Conservation (phyloP, 2,329 filamentous ascomycete genomes). For the Drechslerella dactyloides region DNA sequence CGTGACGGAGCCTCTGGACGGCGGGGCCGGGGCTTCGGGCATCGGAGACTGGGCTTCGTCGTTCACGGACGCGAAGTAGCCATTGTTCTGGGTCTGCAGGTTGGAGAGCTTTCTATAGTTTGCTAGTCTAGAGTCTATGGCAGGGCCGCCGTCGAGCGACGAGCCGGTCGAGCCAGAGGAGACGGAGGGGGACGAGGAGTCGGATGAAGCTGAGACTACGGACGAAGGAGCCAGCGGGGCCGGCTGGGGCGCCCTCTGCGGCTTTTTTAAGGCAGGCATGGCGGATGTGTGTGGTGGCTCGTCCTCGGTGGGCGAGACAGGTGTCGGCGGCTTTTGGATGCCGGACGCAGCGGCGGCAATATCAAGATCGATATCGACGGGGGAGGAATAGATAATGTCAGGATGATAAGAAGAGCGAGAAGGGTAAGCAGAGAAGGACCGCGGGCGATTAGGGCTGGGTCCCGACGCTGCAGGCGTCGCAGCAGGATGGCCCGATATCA, state of each 20-base stretch:
- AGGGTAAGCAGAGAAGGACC: slow-evolving; percentile 42
- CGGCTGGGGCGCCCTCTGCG: slow-evolving; percentile 39
- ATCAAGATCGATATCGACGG: background rate
- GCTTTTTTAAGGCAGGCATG: slow-evolving; percentile 49
- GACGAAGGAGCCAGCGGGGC: slow-evolving; percentile 46
- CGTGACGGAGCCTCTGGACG: slow-evolving; percentile 41
- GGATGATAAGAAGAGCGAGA: slow-evolving; percentile 7
- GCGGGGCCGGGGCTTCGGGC: slow-evolving; percentile 47
- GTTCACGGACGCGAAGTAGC: slow-evolving; percentile 47
- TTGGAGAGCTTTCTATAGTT: slow-evolving; percentile 45
- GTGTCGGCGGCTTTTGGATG: slow-evolving; percentile 40
- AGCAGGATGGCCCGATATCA: slow-evolving; percentile 13
- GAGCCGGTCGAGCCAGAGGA: slow-evolving; percentile 44
- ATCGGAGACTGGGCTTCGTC: slow-evolving; percentile 48
- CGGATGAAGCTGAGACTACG: slow-evolving; percentile 44
- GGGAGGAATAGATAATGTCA: slow-evolving; percentile 2
- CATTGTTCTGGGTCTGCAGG: slow-evolving; percentile 47
- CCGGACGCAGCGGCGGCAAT: background rate
- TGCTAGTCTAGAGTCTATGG: slow-evolving; percentile 35
- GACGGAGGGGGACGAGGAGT: slow-evolving; percentile 45
- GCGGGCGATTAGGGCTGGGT: slow-evolving; percentile 38
- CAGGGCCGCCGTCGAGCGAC: slow-evolving; percentile 23
- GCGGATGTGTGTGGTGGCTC: slow-evolving; percentile 21
- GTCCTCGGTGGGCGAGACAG: slow-evolving; percentile 42
- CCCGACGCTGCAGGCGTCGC: slow-evolving; percentile 21